Base-by-base conservation (phyloP, 2,329 filamentous ascomycete genomes). In the Trichoderma afroharzianum region DNA sequence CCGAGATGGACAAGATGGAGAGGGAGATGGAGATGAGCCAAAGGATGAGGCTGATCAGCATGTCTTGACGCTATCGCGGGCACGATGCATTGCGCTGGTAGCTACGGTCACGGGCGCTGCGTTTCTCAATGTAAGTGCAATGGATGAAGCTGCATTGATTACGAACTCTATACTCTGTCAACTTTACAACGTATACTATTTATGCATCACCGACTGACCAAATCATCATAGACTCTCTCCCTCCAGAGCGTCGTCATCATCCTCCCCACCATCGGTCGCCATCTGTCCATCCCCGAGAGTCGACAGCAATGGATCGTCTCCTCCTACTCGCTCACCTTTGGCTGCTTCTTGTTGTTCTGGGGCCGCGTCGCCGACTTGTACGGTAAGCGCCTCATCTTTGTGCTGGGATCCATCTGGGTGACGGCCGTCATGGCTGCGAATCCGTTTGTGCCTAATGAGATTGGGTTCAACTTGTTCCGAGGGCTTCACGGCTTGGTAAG, bases 261-360 rank as follows among this genome's bases (percentile, higher is more conserved):
- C 63, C 77, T 91, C 18, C 89, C 89, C 0, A 86, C 85, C n/a
- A 90, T 91, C 39, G 87, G 88, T 47, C 76, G 81, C 30, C 86
- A 86, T 12, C 82, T 91, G 5, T 72, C 78, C 66, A 88, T 91
- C 24, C 89, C 89, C 1, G 85, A 87, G 50, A 84, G 84, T 30
- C 84, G 89, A 18, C 84, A 88, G 71, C 89, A 91, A 80, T 92
- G 90, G 90, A 85, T 92, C 73, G 83, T 92, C 0, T 92, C 90
- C 0, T 87, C 89, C 0, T 92, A 92, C 76, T 84, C 87, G 4
- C 84, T 92, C 18, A 84, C 89, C 0, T 92, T 92, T 75, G 90
- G 89, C 61, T 92, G 90, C 78, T 91, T 92, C 76, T 80, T 92
- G 30, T 81, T 92, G 18, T 83, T 92, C 15, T 92, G 90, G 89